phyloP scores from a whole-genome alignment of 805 yeast genomes.

The Metschnikowia colocasiae region DNA sequence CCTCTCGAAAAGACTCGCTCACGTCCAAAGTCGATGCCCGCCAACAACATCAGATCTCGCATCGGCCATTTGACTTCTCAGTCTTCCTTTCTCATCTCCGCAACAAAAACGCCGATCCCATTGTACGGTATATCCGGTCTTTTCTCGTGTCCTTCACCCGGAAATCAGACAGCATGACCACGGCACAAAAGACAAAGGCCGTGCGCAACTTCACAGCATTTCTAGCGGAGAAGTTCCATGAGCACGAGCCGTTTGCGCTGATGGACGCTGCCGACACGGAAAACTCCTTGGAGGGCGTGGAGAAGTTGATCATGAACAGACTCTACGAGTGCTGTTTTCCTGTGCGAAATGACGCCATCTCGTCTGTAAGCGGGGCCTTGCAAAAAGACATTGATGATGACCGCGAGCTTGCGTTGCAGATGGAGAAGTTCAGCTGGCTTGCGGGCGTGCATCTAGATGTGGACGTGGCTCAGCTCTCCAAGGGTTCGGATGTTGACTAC shows the following conservation, averaged over 20 bases:
- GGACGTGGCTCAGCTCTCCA: slow-evolving; percentile 39
- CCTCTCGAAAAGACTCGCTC: slow-evolving; percentile 14
- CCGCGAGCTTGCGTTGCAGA: slow-evolving; percentile 43
- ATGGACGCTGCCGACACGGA: slow-evolving; percentile 55
- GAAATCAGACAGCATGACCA: slow-evolving; percentile 55
- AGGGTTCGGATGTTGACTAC: slow-evolving; percentile 36
- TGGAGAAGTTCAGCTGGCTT: slow-evolving; percentile 67
- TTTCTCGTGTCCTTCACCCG: slow-evolving; percentile 74
- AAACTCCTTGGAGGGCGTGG: slow-evolving; percentile 87
- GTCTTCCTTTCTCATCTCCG: slow-evolving; percentile 68
- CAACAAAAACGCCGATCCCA: slow-evolving; percentile 77
- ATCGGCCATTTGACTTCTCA: slow-evolving; percentile 75
- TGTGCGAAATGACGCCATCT: slow-evolving; percentile 52
- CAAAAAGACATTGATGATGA: slow-evolving; percentile 63
- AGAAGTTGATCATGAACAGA: slow-evolving; percentile 86
- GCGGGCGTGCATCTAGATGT: slow-evolving; percentile 76
- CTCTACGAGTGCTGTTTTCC: slow-evolving; percentile 75
- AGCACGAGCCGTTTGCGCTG: slow-evolving; percentile 69
- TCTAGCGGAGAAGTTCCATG: slow-evolving; percentile 57
- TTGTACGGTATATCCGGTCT: slow-evolving; percentile 79
- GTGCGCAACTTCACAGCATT: slow-evolving; percentile 73
- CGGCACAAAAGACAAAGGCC: slow-evolving; percentile 74
- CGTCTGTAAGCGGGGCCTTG: neutral
- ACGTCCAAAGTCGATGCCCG: slow-evolving; percentile 24
- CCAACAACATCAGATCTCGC: slow-evolving; percentile 41